These are phyloP conservation scores for Aspergillus diversus DNA, from an alignment of 495 filamentous ascomycete species.

Conservation along the genomic window DNA sequence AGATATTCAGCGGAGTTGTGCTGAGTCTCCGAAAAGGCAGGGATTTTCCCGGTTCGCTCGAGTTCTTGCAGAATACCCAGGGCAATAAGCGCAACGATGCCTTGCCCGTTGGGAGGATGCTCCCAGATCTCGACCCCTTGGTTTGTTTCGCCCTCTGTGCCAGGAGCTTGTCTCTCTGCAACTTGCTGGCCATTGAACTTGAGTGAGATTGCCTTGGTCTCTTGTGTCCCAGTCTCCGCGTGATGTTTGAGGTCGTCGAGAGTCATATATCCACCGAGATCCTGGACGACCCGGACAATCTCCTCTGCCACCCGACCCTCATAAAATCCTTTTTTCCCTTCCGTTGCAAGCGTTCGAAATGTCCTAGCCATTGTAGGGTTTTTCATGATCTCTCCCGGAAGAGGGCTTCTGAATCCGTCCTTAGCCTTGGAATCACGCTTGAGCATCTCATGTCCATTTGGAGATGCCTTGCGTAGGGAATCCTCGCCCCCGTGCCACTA, in stretches of 20 bases:
- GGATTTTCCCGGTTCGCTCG: conserved; percentile 71
- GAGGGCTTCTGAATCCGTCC: conserved; percentile 71
- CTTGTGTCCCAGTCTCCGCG: conserved; percentile 72
- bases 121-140: conserved; percentile 88
- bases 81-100: conserved; percentile 92
- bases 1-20: conserved; percentile 82
- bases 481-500: conserved; percentile 71
- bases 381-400: conserved; percentile 85
- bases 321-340: conserved; percentile 93
- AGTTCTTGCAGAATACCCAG: conserved; percentile 88
- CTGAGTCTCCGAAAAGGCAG: conserved; percentile 64
- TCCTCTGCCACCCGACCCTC: conserved; percentile 77
- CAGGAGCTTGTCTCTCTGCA: conserved; percentile 46
- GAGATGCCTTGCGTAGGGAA: conserved; percentile 68
- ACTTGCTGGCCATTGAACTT: conserved; percentile 74
- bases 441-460: conserved; percentile 83
- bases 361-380: conserved; percentile 81
- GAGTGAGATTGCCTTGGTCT: conserved; percentile 79
- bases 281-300: conserved; percentile 74
- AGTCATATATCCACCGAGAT: conserved; percentile 76
- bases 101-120: conserved; percentile 97
- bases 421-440: conserved; percentile 67
- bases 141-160: conserved; percentile 48
- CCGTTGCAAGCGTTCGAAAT: conserved; percentile 74
- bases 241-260: conserved; percentile 81